phyloP scores from a whole-genome alignment of 352 stramenopile species.

The Phytophthora tentaculata region DNA sequence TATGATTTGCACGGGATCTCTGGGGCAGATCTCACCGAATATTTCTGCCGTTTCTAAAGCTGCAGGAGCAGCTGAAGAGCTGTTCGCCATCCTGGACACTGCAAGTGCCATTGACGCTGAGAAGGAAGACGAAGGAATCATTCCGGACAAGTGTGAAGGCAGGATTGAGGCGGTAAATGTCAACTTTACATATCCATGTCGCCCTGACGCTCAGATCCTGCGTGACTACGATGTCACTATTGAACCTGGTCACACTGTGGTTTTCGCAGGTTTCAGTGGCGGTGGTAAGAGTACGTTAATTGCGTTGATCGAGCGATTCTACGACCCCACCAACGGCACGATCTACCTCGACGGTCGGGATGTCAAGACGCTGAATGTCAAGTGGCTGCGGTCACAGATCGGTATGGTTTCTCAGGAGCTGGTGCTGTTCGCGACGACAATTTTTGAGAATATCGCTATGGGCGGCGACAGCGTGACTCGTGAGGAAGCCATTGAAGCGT shows the following conservation, averaged over 20 bases:
- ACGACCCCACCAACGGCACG: conserved; percentile 71
- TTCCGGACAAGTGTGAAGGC: conserved; percentile 37
- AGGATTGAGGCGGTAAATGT: conserved; percentile 58
- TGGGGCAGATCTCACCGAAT: conserved; percentile 62
- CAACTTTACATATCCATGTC: conserved; percentile 73
- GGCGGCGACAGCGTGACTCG: conserved; percentile 66
- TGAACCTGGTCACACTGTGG: conserved; percentile 39
- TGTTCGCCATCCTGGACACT: conserved; percentile 69
- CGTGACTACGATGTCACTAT: conserved; percentile 45
- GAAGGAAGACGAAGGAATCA: conserved; percentile 36
- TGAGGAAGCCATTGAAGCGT: conserved; percentile 73
- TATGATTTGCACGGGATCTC: conserved; percentile 47
- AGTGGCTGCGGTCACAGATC: conserved; percentile 68
- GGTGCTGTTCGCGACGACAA: conserved; percentile 88
- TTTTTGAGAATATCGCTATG: conserved; percentile 91
- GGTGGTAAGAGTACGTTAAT: conserved; percentile 55
- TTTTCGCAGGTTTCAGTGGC: conserved; percentile 38
- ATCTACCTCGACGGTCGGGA: conserved; percentile 86
- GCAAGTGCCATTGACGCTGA: conserved; percentile 55
- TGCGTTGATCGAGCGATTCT: conserved; percentile 84
- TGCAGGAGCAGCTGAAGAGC: conserved; percentile 41
- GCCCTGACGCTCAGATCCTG: conserved; percentile 44
- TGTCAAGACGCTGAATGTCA: conserved; percentile 82
- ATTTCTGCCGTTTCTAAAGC: conserved; percentile 55
- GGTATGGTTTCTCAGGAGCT: conserved; percentile 86